Evolutionary conservation across 768 basidiomycete genomes (phyloP), one percentile per base, ranked within the genome.

Genomic region (Cytidiella melzeri): DNA sequence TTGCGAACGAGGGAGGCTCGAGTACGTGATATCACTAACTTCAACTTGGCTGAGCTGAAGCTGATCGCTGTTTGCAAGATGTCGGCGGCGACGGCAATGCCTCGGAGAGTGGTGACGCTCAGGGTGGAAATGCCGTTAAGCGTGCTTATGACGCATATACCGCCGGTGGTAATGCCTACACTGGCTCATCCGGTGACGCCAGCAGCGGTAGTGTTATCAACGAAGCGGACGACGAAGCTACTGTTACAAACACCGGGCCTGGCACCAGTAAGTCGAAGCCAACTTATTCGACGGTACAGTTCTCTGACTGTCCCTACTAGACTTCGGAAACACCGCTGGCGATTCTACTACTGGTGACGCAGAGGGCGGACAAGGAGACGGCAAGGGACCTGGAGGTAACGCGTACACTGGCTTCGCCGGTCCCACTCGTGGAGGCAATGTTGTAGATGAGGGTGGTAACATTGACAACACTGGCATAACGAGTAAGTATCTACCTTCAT

Each of bases 341-440:
- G 24, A 25, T 18, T 48, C 53, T 1, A 48, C 41, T 7, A 51
- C 47, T 26, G 55, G 55, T 52, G 44, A 48, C 23, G 51, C 55
- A 5, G 43, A 44, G 11, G 55, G 55, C 38, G 55, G 55, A 42
- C 9, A 21, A 19, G 55, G 55, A 1, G 51, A 55, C 23, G 47
- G 47, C 39, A 52, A 46, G 41, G 55, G 55, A 13, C 47, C 55
- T 19, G 55, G 55, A 20, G 55, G 55, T 46, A 55, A 55, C 43
- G 47, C 47, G 15, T 49, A 55, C 44, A 30, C 51, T n/a, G 55
- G 55, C 15, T 3, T 9, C 24, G 36, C 55, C 28, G 55, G 55
- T 6, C 51, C 51, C 11, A 43, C 51, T 20, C 45, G 45, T 20
- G 55, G 55, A 11, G 55, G 55, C 23, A 42, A 10, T 34, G 43